These are phyloP conservation scores for Acanthamoeba castellanii DNA, from an alignment of 208 protist genomes.

Conservation along the genomic window DNA sequence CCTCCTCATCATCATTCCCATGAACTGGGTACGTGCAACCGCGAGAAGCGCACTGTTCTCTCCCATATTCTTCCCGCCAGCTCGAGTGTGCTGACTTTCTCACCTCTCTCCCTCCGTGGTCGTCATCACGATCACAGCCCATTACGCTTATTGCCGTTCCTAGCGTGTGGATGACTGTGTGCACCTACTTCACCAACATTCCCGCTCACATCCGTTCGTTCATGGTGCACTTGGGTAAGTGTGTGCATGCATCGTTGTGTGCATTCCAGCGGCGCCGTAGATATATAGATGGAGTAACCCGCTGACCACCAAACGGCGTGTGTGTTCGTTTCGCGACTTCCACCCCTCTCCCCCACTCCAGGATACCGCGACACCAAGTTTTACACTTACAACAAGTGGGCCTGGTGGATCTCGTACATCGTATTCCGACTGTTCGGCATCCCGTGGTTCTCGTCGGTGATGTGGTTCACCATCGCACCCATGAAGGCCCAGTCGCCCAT, in stretches of 20 bases:
- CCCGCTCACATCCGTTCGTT: constrained; percentile 58
- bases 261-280: not conserved
- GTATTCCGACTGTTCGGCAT: constrained; percentile 64
- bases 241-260: not conserved
- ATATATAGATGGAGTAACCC: not conserved
- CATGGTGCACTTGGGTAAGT: constrained; percentile 31
- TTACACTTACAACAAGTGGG: constrained; percentile 62
- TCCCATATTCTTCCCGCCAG: not conserved
- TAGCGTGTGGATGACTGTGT: constrained; percentile 35
- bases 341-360: not conserved
- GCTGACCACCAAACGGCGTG: not conserved
- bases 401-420: constrained; percentile 45
- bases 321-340: not conserved
- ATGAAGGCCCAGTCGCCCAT: constrained; percentile 8
- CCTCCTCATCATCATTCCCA: constrained; percentile 25
- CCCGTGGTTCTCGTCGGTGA: constrained; percentile 51
- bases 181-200: constrained; percentile 38
- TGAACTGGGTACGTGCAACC: not conserved
- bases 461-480: constrained; percentile 36
- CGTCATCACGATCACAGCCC: not conserved
- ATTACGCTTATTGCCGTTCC: constrained; percentile 15
- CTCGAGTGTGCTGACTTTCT: not conserved
- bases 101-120: not conserved
- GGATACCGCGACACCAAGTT: constrained; percentile 23
- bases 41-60: not conserved